Base-by-base conservation (phyloP, 2,329 filamentous ascomycete genomes). In the Colletotrichum tropicicola region DNA sequence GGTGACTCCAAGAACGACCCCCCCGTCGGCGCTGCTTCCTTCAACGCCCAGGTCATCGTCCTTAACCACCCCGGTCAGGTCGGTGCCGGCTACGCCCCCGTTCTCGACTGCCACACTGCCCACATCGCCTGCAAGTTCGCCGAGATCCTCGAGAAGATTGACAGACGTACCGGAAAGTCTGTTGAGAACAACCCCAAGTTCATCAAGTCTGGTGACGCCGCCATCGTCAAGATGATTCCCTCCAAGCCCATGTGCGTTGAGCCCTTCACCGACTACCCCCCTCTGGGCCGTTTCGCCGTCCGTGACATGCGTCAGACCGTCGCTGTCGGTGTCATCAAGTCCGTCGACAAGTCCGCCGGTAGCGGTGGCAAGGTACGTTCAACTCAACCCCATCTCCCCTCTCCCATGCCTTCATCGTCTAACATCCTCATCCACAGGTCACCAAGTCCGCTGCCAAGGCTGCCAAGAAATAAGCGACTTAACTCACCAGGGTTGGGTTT, bases 231-330 rank as follows among this genome's bases (percentile, higher is more conserved):
- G 94, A 98, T 99, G 96, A 82, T 98, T 89, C 96, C 96, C 82
- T 98, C 95, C 88, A 99, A 99, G 94, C 96, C 96, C 82, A 99
- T 99, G 96, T 99, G 96, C 85, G 96, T 99, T 85, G 96, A 99
- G 93, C 88, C 96, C 77, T 99, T 98, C 94, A 98, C 94, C 79
- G 94, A 98, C 81, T 99, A 98, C 90, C 95, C 96, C 79, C 96
- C 96, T 84, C 94, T 99, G 78, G 96, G 96, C 83, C 95, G 96
- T 91, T 99, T 99, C 90, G 96, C 96, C 83, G 96, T 99, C 89
- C 95, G 95, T 92, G 95, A 98, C 87, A 98, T 98, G 94, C 86
- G 88, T 81, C 88, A 92, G 82, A 95, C 92, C 83, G 92, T 96
- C 74, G 92, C 93, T 73, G 93, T 97, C 84, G 92, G 93, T 91